Conservation (phyloP, 176 grass and related monocot genomes). For the Juncus effusus region DNA sequence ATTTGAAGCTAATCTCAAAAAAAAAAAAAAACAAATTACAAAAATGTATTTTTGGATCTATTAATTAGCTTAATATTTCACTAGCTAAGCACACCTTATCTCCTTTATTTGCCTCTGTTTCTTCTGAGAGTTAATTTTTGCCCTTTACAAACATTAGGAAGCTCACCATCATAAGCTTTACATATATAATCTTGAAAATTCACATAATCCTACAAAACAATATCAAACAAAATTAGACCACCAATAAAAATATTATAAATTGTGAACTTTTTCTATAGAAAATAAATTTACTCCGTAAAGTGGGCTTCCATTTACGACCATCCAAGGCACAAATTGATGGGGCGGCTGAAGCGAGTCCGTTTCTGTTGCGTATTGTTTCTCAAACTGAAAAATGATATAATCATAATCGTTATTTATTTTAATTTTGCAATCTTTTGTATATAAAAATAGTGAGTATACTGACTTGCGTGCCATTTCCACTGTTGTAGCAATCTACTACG, state of each 20-base stretch:
- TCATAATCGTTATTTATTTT: not conserved
- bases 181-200: constrained; percentile 77
- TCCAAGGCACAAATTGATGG: constrained; percentile 78
- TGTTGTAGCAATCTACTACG: constrained; percentile 65
- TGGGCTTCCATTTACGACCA: constrained; percentile 54
- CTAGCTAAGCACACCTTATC: constrained; percentile 54
- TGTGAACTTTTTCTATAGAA: not conserved
- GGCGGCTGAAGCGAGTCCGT: constrained; percentile 76
- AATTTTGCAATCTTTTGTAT: not conserved
- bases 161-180: constrained; percentile 50
- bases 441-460: not conserved
- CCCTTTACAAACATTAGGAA: constrained; percentile 64
- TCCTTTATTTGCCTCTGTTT: constrained; percentile 35
- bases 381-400: constrained; percentile 42
- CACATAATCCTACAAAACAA: constrained; percentile 50
- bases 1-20: not conserved
- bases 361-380: constrained; percentile 56
- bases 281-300: constrained; percentile 55
- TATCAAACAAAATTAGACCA: constrained; percentile 6
- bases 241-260: not conserved
- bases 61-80: constrained; percentile 32
- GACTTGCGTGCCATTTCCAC: constrained; percentile 58
- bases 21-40: not conserved
- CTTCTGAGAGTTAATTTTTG: constrained; percentile 37
- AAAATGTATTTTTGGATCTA: constrained; percentile 2